Evolutionary conservation across 495 filamentous ascomycete genomes (phyloP).

Genomic region (Podospora comata): DNA sequence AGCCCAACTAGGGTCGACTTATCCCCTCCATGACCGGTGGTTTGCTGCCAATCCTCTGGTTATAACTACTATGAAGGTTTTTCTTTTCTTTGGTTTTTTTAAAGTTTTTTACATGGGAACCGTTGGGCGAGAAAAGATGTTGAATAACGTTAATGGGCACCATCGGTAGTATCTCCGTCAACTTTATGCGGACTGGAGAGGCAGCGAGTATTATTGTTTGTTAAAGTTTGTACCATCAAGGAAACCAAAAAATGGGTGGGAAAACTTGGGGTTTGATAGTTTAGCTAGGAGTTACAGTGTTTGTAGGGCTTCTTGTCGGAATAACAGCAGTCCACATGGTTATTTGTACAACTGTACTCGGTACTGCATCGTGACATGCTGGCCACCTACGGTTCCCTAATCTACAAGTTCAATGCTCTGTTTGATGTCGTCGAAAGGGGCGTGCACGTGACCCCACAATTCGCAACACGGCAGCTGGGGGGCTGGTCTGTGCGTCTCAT

Average conservation of each 20-base stretch:
- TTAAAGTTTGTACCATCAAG: background rate
- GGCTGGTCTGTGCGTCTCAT: slow-evolving; percentile 13
- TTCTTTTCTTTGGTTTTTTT: no score
- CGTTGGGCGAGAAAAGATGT: no score
- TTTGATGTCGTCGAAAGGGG: background rate
- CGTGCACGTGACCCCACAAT: slow-evolving; percentile 4
- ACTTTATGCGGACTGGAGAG: background rate
- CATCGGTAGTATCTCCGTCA: background rate
- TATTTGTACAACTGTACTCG: no score
- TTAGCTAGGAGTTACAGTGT: background rate
- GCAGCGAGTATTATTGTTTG: background rate
- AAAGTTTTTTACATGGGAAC: no score
- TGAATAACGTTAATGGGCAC: background rate
- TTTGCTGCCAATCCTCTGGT: background rate
- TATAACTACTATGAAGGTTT: background rate
- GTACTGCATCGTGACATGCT: no score
- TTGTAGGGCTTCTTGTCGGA: background rate
- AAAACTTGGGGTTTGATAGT: background rate
- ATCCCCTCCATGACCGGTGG: background rate
- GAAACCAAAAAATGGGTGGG: background rate
- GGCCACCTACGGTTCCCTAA: no score
- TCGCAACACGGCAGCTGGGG: background rate
- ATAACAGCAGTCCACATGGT: no score
- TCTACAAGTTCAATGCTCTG: no score
- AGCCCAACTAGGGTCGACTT: background rate